Base-by-base conservation (phyloP, 441 rosid genomes). In the Pelargonium citronellum region DNA sequence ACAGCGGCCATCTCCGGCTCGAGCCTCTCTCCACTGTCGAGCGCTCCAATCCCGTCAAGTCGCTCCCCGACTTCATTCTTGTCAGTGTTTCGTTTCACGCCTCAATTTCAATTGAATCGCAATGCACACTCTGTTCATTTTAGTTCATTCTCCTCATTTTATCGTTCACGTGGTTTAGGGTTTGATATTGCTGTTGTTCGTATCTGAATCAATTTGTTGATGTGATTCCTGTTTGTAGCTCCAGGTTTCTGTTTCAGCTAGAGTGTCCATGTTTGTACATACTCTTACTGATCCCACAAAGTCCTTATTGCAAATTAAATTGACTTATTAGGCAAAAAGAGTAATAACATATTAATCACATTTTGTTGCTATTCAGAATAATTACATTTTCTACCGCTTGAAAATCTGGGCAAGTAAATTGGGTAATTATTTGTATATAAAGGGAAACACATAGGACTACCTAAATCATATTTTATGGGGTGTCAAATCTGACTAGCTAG, bases 1-100 rank as follows among this genome's bases (percentile, higher is more conserved):
- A 89, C 79, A 84, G 89, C 65, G 99, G 96, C 71, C 97, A 95
- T 77, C 97, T 89, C 77, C 81, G 96, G 53, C 85, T 92, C 57
- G 92, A 95, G 83, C 99, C 99, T 71, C 81, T 90, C 51, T 85
- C 88, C 72, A 80, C 91, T 11, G 87, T 73, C 71, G 97, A 90
- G 81, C 77, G 85, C 68, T n/a, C 77, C 70, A 78, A 89, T 72
- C 87, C 92, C 67, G 74, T 86, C 69, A 90, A 83, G 57, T 79
- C 92, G n/a, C 91, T 95, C 53, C 96, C 96, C 44, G 96, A 95
- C 77, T 91, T 91, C 75, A 71, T 95, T 64, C 87, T 86, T 34
- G 99, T 92, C 75, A 80, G 90, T 82, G 55, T 67, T 13, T 2
- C 55, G 22, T 64, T 49, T 44, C 22, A 8, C 57, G 27, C 10